A percentile compares a stretch with the other conserved stretches of the same genome.
These are phyloP conservation scores for Gynandropsis gynandra DNA, from an alignment of 345 rosid species.

Conservation along the genomic window DNA sequence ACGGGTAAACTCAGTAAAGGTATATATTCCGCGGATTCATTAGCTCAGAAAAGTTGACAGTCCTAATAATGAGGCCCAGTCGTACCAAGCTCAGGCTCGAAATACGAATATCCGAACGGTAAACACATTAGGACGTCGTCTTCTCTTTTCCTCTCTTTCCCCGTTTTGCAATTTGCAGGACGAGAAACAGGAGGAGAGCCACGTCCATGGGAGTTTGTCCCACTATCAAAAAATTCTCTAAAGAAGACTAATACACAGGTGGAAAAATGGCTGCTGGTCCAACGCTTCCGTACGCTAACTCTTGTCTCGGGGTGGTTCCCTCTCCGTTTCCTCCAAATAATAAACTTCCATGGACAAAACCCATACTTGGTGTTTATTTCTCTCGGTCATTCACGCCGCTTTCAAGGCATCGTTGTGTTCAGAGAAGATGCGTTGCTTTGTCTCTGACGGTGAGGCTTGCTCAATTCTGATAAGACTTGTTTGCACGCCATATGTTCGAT, in stretches of 20 bases:
- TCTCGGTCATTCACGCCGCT: conserved; percentile 15
- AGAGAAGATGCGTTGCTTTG: conserved; percentile 21
- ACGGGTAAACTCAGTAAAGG: too few relatives aligned
- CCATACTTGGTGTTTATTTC: conserved; percentile 24
- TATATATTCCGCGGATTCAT: too few relatives aligned
- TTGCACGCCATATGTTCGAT: conserved; percentile 49
- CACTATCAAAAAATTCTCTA: conserved; percentile 3
- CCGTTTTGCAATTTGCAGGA: background rate
- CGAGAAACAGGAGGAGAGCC: conserved; percentile 4
- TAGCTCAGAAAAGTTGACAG: too few relatives aligned
- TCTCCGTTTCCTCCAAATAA: conserved; percentile 26
- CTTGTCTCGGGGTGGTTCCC: conserved; percentile 22
- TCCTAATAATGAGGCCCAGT: too few relatives aligned
- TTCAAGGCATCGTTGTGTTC: conserved; percentile 20
- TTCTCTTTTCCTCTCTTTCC: too few relatives aligned
- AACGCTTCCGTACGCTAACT: conserved; percentile 26
- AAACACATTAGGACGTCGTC: too few relatives aligned
- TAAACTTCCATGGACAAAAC: conserved; percentile 21
- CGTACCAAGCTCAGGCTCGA: too few relatives aligned
- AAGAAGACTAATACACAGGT: background rate
- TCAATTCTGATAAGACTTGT: background rate
- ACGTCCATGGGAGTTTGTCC: conserved; percentile 15
- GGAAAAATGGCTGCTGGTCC: conserved; percentile 29
- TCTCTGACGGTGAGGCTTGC: conserved; percentile 38
- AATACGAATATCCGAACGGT: too few relatives aligned